Percentiles rank a stretch among this genome's conserved stretches.
Evolutionary conservation across 257 asterid species (phyloP).

Genomic region (Fraxinus excelsior): DNA sequence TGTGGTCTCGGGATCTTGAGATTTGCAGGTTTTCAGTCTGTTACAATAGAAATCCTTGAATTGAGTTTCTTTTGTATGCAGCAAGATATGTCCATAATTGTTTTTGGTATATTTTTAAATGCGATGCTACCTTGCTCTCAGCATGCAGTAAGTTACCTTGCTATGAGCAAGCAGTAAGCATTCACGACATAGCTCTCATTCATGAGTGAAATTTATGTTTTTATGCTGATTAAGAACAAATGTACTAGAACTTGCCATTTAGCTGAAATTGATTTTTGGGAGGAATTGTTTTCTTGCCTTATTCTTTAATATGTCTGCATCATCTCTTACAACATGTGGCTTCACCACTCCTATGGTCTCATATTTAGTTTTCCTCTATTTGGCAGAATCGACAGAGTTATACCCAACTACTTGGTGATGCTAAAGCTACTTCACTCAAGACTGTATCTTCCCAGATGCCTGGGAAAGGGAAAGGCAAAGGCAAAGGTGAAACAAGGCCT

Average conservation of each 20-base stretch:
- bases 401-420: constrained; percentile 58
- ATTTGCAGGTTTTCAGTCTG: neutral
- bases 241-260: neutral
- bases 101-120: neutral
- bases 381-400: constrained; percentile 78
- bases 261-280: neutral
- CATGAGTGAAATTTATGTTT: neutral
- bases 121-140: neutral
- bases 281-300: neutral
- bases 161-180: neutral
- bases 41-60: neutral
- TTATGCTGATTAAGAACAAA: neutral
- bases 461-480: constrained; percentile 67
- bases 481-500: constrained; percentile 61
- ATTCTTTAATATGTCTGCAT: neutral
- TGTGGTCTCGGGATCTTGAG: neutral
- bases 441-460: constrained; percentile 36
- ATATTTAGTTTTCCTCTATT: constrained; percentile 16
- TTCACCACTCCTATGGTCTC: neutral
- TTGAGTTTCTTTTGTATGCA: neutral
- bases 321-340: neutral
- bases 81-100: neutral
- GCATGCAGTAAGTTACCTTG: neutral
- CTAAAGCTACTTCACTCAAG: constrained; percentile 51
- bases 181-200: neutral